Percentiles rank a stretch among this genome's conserved stretches.
phyloP scores from a whole-genome alignment of 192 early-diverging fungal species.

The Backusella tuberculispora region DNA sequence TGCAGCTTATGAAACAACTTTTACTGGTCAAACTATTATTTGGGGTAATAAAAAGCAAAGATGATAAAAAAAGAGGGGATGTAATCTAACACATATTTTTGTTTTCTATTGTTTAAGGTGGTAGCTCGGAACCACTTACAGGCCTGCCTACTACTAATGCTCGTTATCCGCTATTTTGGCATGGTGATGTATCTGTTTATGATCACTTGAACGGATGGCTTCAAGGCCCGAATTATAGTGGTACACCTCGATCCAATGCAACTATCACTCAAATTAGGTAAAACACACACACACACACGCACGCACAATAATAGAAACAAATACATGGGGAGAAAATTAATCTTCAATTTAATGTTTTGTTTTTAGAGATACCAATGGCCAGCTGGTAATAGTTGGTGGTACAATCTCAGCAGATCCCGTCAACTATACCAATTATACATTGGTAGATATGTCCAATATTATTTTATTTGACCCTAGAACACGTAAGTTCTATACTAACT shows the following conservation, averaged over 20 bases:
- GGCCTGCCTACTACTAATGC: not conserved
- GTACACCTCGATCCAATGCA: constrained; percentile 9
- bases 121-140: constrained; percentile 8
- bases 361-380: constrained; percentile 7
- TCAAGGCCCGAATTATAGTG: constrained; percentile 4
- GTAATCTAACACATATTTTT: not conserved
- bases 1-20: not conserved
- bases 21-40: not conserved
- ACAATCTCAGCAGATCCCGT: constrained; percentile 7
- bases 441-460: constrained; percentile 23
- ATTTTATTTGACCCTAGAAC: constrained; percentile 17
- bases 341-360: not conserved
- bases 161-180: not conserved
- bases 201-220: constrained; percentile 4
- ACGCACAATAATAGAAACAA: not conserved
- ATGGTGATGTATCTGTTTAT: not conserved
- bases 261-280: constrained; percentile 20
- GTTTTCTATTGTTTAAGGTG: not conserved
- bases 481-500: constrained; percentile 8
- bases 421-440: constrained; percentile 9
- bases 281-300: not conserved
- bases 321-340: no score
- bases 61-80: not conserved
- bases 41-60: constrained; percentile 17
- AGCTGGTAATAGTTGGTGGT: constrained; percentile 19